phyloP scores from a whole-genome alignment of 1,284 basidiomycete species.

The Tetrapyrgos nigripes region DNA sequence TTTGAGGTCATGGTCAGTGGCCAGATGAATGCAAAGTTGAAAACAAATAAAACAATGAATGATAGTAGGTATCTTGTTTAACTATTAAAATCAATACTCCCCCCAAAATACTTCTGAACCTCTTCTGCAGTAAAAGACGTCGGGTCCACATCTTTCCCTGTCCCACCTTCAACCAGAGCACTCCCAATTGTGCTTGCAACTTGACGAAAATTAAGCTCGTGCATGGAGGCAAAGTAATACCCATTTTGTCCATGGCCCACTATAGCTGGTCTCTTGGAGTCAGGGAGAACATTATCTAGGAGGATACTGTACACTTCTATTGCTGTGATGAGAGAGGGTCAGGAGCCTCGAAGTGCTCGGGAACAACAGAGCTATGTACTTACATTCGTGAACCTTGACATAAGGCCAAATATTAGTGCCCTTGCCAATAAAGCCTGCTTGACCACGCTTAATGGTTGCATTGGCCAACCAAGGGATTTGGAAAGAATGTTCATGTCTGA shows the following conservation, averaged over 20 bases:
- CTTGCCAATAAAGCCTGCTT: slow-evolving; percentile 50
- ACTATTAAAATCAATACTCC: slow-evolving; percentile 15
- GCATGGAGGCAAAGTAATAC: slow-evolving; percentile 34
- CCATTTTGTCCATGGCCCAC: slow-evolving; percentile 34
- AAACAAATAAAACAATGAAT: no score
- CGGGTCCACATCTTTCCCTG: slow-evolving; percentile 33
- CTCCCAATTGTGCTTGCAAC: slow-evolving; percentile 36
- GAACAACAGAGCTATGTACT: slow-evolving; percentile 17
- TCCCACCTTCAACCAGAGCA: slow-evolving; percentile 36
- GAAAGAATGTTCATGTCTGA: slow-evolving; percentile 48
- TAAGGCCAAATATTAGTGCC: slow-evolving; percentile 55
- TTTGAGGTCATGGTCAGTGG: neutral
- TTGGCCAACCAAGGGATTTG: slow-evolving; percentile 47
- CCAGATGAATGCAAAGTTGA: no score
- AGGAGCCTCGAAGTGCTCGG: slow-evolving; percentile 1
- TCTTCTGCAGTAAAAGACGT: slow-evolving; percentile 41
- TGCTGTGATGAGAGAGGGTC: slow-evolving; percentile 30
- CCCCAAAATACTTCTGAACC: slow-evolving; percentile 30
- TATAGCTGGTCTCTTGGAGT: slow-evolving; percentile 11
- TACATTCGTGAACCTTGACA: slow-evolving; percentile 52
- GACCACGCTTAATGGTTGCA: slow-evolving; percentile 42
- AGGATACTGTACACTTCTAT: slow-evolving; percentile 47
- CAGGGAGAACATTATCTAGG: slow-evolving; percentile 42
- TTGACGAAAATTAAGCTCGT: slow-evolving; percentile 26
- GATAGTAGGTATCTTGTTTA: neutral